Conservation (phyloP, 331 rosid species). For the Quercus phellos region DNA sequence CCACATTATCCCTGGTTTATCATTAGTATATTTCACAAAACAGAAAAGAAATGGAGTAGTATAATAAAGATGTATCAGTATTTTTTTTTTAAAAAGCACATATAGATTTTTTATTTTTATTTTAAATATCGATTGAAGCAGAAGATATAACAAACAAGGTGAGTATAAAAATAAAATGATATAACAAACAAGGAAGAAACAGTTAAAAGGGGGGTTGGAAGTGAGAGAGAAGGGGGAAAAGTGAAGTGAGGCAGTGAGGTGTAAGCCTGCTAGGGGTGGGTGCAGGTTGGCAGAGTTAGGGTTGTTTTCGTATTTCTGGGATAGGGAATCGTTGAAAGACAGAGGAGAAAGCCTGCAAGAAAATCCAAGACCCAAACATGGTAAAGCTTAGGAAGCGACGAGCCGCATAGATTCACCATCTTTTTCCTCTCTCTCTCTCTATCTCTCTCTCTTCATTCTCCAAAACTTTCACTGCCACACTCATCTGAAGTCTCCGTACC, state of each 20-base stretch:
- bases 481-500: slow-evolving; percentile 22
- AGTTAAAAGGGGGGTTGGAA: slow-evolving; percentile 19
- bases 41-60: no score
- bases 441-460: background rate
- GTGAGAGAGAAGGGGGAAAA: background rate
- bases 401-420: slow-evolving; percentile 42
- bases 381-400: slow-evolving; percentile 57
- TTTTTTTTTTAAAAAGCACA: background rate
- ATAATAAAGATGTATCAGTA: no score
- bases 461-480: slow-evolving; percentile 19
- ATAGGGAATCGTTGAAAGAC: slow-evolving; percentile 50
- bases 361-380: slow-evolving; percentile 62
- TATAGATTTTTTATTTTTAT: background rate
- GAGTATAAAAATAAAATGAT: background rate
- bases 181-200: slow-evolving; percentile 13
- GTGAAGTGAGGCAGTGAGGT: slow-evolving; percentile 14
- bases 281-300: slow-evolving; percentile 33
- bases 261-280: background rate
- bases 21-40: no score
- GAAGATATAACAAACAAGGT: background rate
- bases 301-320: slow-evolving; percentile 55
- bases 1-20: no score
- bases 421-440: slow-evolving; percentile 1
- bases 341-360: slow-evolving; percentile 58
- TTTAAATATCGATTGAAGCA: no score